phyloP scores from a whole-genome alignment of 306 rosid genomes.

The Hippophae gyantsensis region DNA sequence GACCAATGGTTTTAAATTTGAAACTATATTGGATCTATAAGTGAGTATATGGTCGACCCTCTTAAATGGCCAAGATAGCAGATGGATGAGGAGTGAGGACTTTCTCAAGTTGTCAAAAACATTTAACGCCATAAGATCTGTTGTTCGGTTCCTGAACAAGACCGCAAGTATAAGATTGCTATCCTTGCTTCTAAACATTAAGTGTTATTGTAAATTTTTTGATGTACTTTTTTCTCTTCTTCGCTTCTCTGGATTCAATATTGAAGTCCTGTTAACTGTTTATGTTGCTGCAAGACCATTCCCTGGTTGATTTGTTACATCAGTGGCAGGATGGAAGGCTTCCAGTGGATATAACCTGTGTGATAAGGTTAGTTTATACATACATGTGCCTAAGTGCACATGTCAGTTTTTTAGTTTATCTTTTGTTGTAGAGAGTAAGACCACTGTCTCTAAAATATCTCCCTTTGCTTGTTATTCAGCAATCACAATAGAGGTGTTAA shows the following conservation, averaged over 20 bases:
- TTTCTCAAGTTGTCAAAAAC: slow-evolving; percentile 47
- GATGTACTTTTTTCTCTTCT: neutral
- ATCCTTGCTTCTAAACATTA: slow-evolving; percentile 73
- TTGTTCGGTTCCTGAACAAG: slow-evolving; percentile 56
- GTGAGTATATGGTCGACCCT: slow-evolving; percentile 83
- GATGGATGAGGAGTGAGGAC: slow-evolving; percentile 84
- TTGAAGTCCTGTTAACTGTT: slow-evolving; percentile 8
- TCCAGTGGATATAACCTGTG: slow-evolving; percentile 76
- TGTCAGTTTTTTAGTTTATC: neutral
- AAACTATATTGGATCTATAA: slow-evolving; percentile 34
- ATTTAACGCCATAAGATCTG: slow-evolving; percentile 58
- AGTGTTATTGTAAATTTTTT: neutral
- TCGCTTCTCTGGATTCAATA: neutral
- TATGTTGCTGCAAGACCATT: slow-evolving; percentile 64
- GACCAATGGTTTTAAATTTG: neutral
- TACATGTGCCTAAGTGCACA: neutral
- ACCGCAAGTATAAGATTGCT: slow-evolving; percentile 82
- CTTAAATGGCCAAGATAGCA: slow-evolving; percentile 75
- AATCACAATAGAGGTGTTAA: slow-evolving; percentile 75
- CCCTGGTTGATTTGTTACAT: slow-evolving; percentile 75
- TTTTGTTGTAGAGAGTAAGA: slow-evolving; percentile 5
- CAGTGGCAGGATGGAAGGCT: slow-evolving; percentile 89
- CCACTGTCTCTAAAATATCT: slow-evolving; percentile 9
- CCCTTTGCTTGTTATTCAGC: slow-evolving; percentile 30
- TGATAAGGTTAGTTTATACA: slow-evolving; percentile 55